Evolutionary conservation across 768 basidiomycete genomes (phyloP).

Genomic region (Scleroderma bovista): DNA sequence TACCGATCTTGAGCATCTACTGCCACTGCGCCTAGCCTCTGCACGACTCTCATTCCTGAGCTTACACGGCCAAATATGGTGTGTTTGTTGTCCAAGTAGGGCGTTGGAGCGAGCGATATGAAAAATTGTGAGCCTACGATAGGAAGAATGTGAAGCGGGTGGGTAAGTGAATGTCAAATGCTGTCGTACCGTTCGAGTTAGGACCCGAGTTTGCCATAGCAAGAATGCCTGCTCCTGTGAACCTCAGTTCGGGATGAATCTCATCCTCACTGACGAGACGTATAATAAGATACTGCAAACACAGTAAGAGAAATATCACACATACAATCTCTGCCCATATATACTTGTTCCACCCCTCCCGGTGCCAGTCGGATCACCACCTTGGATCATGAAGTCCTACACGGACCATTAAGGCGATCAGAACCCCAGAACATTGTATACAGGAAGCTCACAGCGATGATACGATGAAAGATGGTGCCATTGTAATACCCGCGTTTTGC

Average conservation of each 20-base stretch:
- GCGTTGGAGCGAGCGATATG: conserved; percentile 77
- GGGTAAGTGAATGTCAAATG: conserved; percentile 13
- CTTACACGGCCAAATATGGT: conserved; percentile 90
- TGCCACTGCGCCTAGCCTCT: conserved; percentile 85
- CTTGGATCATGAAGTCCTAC: conserved; percentile 97
- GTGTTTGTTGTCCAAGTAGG: conserved; percentile 79
- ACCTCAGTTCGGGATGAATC: conserved; percentile 83
- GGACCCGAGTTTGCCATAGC: conserved; percentile 98
- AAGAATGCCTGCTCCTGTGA: conserved; percentile 94
- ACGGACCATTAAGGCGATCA: conserved; percentile 1
- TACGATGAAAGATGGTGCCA: conserved; percentile 83
- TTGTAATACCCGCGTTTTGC: conserved; percentile 93
- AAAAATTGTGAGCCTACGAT: conserved; percentile 89
- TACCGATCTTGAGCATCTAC: conserved; percentile 86
- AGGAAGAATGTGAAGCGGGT: conserved; percentile 12
- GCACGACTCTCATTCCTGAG: conserved; percentile 87
- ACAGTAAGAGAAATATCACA: conserved; percentile 6
- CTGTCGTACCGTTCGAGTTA: conserved; percentile 70
- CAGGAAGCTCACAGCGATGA: conserved; percentile 60
- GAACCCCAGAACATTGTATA: not conserved
- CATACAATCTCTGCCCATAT: conserved; percentile 83
- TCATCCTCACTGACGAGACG: conserved; percentile 73
- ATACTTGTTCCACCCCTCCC: conserved; percentile 89
- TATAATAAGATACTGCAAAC: not conserved
- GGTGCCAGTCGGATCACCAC: conserved; percentile 93